Base-by-base conservation (phyloP, 2,329 filamentous ascomycete genomes). In the Paecilomyces variotii region DNA sequence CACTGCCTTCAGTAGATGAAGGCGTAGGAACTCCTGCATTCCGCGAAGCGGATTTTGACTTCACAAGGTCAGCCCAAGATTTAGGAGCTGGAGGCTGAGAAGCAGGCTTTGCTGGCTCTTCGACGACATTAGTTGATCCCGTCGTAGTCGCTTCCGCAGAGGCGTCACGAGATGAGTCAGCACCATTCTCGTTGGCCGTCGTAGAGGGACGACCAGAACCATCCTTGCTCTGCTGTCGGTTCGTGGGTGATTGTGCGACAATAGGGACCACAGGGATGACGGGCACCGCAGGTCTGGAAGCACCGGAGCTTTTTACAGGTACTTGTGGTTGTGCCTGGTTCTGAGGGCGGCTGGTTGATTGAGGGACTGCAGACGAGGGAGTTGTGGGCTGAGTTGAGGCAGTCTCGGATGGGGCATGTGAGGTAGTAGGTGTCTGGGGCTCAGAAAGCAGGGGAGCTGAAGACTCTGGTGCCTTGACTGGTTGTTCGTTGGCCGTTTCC, bases 61-160 rank as follows among this genome's bases (percentile, higher is more conserved):
- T 81, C 56, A 90, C 81, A 52, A 90, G 77, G 62, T 87, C 87
- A 27, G 87, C 85, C 87, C 87, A 90, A 1, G 84, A 86, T 67
- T 87, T 82, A 27, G 82, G 80, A n/a, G 79, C 74, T 53, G 79
- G 72, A 45, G 73, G 70, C 55, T 78, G 70, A 1, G 76, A 72
- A 32, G 68, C 64, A 61, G 73, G 69, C 54, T 78, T 78, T 3
- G 70, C 63, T 14, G 74, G 63, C 49, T 75, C 70, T 26, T 76
- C 75, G 6, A 65, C 32, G 14, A 26, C 11, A 58, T 54, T 61
- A 59, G 28, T 27, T 14, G 53, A 30, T 7, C 32, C n/a, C 19
- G 27, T 14, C 11, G 57, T 14, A 27, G 55, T 12, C 27, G 57
- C 50, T 28, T 55, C 57, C 7, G 60, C 59, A 12, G 54, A 50